Percentiles rank a stretch among this genome's conserved stretches.
phyloP scores from a whole-genome alignment of 2,329 filamentous ascomycete species.

The Cladosporium sp. region DNA sequence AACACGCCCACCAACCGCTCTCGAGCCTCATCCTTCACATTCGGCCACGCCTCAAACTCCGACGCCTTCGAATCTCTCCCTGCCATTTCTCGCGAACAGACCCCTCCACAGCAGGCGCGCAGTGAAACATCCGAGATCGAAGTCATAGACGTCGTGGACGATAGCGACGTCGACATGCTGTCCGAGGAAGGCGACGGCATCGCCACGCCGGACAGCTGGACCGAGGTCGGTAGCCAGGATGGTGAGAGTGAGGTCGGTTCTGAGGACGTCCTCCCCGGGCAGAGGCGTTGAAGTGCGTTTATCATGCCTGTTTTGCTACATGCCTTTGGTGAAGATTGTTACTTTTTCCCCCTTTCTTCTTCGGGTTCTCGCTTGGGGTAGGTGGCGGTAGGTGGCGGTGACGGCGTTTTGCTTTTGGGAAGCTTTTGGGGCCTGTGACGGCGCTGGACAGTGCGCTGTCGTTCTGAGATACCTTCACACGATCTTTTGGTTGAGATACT shows the following conservation, averaged over 20 bases:
- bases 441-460: too few relatives aligned
- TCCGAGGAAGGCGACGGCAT: slow-evolving; percentile 30
- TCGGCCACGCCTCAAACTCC: slow-evolving; percentile 26
- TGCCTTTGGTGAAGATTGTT: too few relatives aligned
- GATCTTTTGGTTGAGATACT: too few relatives aligned
- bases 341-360: too few relatives aligned
- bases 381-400: too few relatives aligned
- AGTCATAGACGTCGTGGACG: slow-evolving; percentile 28
- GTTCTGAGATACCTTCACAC: too few relatives aligned
- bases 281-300: background rate
- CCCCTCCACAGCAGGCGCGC: slow-evolving; percentile 1
- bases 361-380: too few relatives aligned
- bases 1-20: slow-evolving; percentile 22
- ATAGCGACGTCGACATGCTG: slow-evolving; percentile 33
- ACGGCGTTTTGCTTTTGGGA: too few relatives aligned
- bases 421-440: too few relatives aligned
- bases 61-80: slow-evolving; percentile 26
- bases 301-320: background rate
- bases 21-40: slow-evolving; percentile 22
- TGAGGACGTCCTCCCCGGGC: background rate
- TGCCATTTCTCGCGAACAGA: slow-evolving; percentile 17
- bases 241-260: slow-evolving; percentile 27
- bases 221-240: slow-evolving; percentile 34
- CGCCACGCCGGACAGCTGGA: slow-evolving; percentile 34
- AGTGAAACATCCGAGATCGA: slow-evolving; percentile 24